A percentile compares a stretch with the other conserved stretches of the same genome.
Evolutionary conservation across 129 eudicot genomes (phyloP).

Genomic region (Glebionis coronaria): DNA sequence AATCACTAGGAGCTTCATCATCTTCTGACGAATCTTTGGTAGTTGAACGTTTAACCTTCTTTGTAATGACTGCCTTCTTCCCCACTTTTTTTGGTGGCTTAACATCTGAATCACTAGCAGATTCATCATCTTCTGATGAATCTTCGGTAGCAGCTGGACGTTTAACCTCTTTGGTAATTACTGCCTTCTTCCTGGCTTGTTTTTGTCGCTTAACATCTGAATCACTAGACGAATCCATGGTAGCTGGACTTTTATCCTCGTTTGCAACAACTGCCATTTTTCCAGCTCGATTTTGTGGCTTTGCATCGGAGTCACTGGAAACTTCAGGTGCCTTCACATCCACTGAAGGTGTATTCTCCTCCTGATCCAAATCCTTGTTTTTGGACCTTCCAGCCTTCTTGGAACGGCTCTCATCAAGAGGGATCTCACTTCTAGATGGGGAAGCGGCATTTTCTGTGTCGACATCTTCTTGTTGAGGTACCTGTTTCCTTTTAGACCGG

Average conservation of each 20-base stretch:
- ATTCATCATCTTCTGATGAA: constrained; percentile 37
- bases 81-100: constrained; percentile 36
- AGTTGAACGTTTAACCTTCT: constrained; percentile 30
- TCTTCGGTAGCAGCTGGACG: constrained; percentile 23
- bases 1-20: constrained; percentile 23
- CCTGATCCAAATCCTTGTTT: constrained; percentile 33
- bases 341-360: constrained; percentile 16
- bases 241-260: too few relatives aligned
- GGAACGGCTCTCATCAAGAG: constrained; percentile 39
- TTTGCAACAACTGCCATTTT: constrained; percentile 31
- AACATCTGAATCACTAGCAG: constrained; percentile 29
- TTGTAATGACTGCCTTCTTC: constrained; percentile 35
- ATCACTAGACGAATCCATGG: constrained; percentile 3
- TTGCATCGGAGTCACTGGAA: constrained; percentile 29
- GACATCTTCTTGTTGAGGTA: constrained; percentile 27
- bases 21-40: constrained; percentile 41
- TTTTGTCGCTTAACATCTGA: too few relatives aligned
- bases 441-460: constrained; percentile 28
- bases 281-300: constrained; percentile 34
- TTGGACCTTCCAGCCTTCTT: constrained; percentile 31
- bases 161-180: constrained; percentile 34
- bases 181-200: constrained; percentile 46
- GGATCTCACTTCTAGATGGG: constrained; percentile 42
- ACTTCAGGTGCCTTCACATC: constrained; percentile 30
- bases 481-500: constrained; percentile 34